phyloP scores from a whole-genome alignment of 441 rosid species.

The Mallotus repandus region DNA sequence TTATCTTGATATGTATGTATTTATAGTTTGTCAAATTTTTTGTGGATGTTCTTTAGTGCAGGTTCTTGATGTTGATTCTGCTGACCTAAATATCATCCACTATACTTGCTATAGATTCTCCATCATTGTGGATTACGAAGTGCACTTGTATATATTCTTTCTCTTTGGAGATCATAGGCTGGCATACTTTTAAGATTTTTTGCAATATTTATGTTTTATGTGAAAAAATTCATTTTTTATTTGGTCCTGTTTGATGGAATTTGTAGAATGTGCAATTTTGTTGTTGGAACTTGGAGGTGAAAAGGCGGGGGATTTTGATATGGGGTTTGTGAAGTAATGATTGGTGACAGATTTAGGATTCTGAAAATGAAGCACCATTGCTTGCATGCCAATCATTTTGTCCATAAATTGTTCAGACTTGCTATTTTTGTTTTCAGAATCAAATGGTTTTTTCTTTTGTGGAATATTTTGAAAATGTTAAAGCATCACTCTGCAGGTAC shows the following conservation, averaged over 20 bases:
- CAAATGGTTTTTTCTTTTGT: not conserved
- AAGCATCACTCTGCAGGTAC: conserved; percentile 50
- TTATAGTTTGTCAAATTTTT: no score
- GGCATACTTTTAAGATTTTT: not conserved
- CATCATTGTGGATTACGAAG: no score
- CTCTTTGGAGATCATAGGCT: not conserved
- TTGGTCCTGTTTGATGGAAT: not conserved
- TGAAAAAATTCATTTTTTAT: not conserved
- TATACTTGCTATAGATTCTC: no score
- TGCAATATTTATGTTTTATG: not conserved
- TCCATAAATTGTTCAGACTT: not conserved
- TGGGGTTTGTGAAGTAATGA: not conserved
- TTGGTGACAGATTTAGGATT: not conserved
- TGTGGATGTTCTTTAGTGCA: not conserved
- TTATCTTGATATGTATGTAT: no score
- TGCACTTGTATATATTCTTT: no score
- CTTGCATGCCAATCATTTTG: not conserved
- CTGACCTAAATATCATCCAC: no score
- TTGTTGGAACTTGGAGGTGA: not conserved
- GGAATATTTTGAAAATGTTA: conserved; percentile 7
- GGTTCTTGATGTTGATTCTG: no score
- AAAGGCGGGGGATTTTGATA: not conserved
- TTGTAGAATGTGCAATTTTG: not conserved
- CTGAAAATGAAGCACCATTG: not conserved
- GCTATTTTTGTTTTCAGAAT: not conserved